These are phyloP conservation scores for Hymenoscyphus salicellus DNA, from an alignment of 2,329 filamentous ascomycete species.

Conservation along the genomic window DNA sequence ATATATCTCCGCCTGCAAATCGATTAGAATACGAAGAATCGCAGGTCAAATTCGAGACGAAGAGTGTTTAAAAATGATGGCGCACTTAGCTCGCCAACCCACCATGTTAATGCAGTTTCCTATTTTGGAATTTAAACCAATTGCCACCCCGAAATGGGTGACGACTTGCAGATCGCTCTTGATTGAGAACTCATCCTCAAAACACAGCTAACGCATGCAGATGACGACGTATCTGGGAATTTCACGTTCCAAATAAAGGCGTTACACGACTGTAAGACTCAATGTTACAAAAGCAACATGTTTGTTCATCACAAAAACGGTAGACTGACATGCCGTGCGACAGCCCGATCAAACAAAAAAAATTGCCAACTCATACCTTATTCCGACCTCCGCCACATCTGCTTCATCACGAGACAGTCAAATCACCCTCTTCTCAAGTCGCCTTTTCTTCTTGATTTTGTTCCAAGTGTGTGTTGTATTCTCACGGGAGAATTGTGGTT, in stretches of 20 bases:
- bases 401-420: neutral
- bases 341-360: neutral
- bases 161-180: neutral
- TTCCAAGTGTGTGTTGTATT: neutral
- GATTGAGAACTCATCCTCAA: neutral
- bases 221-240: neutral
- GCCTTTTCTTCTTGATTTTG: neutral
- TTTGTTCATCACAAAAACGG: slow-evolving; percentile 2
- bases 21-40: too few relatives aligned
- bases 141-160: neutral
- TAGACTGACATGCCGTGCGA: slow-evolving; percentile 3
- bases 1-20: neutral
- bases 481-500: neutral
- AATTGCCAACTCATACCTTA: slow-evolving; percentile 9
- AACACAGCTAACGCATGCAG: neutral
- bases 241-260: neutral
- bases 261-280: neutral
- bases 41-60: too few relatives aligned
- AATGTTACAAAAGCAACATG: neutral
- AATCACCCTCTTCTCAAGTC: neutral
- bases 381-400: slow-evolving; percentile 6
- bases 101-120: neutral
- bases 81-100: neutral
- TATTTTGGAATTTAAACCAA: neutral
- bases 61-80: too few relatives aligned